A percentile compares a stretch with the other conserved stretches of the same genome.
phyloP scores from a whole-genome alignment of 768 basidiomycete species.

The Lentinula raphanica region DNA sequence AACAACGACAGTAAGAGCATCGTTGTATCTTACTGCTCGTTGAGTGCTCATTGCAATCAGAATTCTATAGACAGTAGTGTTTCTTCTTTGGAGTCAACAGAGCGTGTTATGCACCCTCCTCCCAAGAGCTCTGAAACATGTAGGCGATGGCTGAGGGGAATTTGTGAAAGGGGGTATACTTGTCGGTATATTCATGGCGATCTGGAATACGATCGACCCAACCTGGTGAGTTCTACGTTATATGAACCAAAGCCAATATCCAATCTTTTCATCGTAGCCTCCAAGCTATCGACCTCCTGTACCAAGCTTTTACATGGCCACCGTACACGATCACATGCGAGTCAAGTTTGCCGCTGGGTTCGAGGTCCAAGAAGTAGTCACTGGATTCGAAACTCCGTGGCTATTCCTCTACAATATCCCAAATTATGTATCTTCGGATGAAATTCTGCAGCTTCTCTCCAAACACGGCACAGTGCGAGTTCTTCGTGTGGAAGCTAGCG shows the following conservation, averaged over 20 bases:
- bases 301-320: conserved; percentile 17
- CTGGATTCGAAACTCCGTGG: conserved; percentile 68
- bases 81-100: not conserved
- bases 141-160: conserved; percentile 27
- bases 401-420: conserved; percentile 52
- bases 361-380: conserved; percentile 47
- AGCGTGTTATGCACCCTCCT: conserved; percentile 10
- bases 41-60: not conserved
- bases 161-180: conserved; percentile 17
- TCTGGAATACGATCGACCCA: conserved; percentile 15
- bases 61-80: not conserved
- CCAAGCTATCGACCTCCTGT: conserved; percentile 1
- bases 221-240: conserved; percentile 9
- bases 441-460: conserved; percentile 36
- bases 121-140: conserved; percentile 19
- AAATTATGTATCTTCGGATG: conserved; percentile 21
- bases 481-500: conserved; percentile 16
- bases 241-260: not conserved
- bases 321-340: conserved; percentile 49
- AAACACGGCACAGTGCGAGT: conserved; percentile 2
- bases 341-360: conserved; percentile 60
- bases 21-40: not conserved
- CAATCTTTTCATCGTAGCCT: not conserved
- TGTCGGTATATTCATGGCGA: conserved; percentile 22
- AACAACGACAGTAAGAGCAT: not conserved